Percentiles rank a stretch among this genome's conserved stretches.
These are phyloP conservation scores for Talaromyces proteolyticus DNA, from an alignment of 495 filamentous ascomycete genomes.

Conservation along the genomic window DNA sequence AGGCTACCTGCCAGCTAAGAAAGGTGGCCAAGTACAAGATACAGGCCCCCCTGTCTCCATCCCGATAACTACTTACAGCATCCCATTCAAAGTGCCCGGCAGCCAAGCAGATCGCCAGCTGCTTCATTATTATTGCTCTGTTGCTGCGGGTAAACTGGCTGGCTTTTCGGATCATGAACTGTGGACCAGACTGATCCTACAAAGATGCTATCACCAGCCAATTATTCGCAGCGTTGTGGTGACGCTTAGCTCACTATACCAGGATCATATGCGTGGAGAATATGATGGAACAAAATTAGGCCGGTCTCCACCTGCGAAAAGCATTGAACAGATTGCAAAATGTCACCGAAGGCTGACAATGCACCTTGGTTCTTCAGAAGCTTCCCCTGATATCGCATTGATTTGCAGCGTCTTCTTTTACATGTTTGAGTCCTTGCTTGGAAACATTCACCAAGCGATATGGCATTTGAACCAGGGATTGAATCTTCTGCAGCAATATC, in stretches of 20 bases:
- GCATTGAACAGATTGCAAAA: constrained; percentile 13
- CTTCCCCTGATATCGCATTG: constrained; percentile 16
- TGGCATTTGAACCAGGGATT: constrained; percentile 22
- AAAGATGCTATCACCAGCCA: constrained; percentile 27
- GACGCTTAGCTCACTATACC: constrained; percentile 25
- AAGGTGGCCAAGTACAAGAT: not conserved
- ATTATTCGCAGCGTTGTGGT: constrained; percentile 36
- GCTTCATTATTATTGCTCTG: constrained; percentile 28
- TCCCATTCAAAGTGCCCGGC: constrained; percentile 30
- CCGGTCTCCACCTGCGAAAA: not conserved
- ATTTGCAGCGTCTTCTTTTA: constrained; percentile 28
- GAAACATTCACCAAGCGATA: constrained; percentile 16
- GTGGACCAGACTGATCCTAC: constrained; percentile 33
- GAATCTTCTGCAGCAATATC: constrained; percentile 12
- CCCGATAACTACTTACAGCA: constrained; percentile 17
- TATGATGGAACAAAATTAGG: not conserved
- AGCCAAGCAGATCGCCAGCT: constrained; percentile 27
- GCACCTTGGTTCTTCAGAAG: constrained; percentile 11
- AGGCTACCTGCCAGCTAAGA: constrained; percentile 20
- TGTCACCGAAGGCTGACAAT: constrained; percentile 16
- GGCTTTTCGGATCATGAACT: constrained; percentile 34
- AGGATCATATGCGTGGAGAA: constrained; percentile 1
- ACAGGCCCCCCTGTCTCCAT: not conserved
- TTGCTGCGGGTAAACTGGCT: constrained; percentile 24
- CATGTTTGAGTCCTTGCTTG: constrained; percentile 21